Conservation (phyloP, 768 basidiomycete species). For the Macrolepiota dolichaula region DNA sequence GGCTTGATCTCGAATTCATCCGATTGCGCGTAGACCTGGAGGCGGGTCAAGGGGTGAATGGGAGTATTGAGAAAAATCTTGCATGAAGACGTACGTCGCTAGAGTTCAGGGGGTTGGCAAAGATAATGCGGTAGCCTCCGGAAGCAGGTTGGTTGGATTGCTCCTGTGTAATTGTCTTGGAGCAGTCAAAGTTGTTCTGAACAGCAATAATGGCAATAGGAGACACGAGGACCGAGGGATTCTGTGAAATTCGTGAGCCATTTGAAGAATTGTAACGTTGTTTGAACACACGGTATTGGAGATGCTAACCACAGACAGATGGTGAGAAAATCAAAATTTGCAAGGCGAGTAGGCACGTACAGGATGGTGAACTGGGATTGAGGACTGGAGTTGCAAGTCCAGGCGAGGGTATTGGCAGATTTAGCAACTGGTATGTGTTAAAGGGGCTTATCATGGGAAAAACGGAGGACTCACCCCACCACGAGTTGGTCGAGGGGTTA, state of each 20-base stretch:
- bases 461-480: slow-evolving; percentile 55
- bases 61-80: neutral
- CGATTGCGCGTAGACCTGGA: slow-evolving; percentile 55
- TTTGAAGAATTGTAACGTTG: neutral
- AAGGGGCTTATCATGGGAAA: neutral
- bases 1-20: slow-evolving; percentile 60
- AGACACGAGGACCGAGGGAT: slow-evolving; percentile 33
- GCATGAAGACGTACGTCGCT: slow-evolving; percentile 44
- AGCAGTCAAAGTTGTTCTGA: slow-evolving; percentile 58
- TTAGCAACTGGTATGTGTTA: slow-evolving; percentile 40
- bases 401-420: slow-evolving; percentile 54
- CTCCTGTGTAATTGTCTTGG: slow-evolving; percentile 44
- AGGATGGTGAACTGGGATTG: slow-evolving; percentile 45
- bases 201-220: slow-evolving; percentile 47
- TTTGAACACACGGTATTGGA: slow-evolving; percentile 28
- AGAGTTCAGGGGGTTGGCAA: slow-evolving; percentile 48
- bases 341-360: slow-evolving; percentile 32
- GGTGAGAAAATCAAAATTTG: slow-evolving; percentile 5
- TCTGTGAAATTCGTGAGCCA: slow-evolving; percentile 12
- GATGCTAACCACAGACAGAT: slow-evolving; percentile 28
- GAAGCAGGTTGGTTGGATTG: slow-evolving; percentile 39
- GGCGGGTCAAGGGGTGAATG: neutral
- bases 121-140: slow-evolving; percentile 44
- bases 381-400: slow-evolving; percentile 48
- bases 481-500: slow-evolving; percentile 40